Percentiles rank a stretch among this genome's conserved stretches.
These are phyloP conservation scores for Suhomyces bribrorum DNA, from an alignment of 1,139 yeast species.

Conservation along the genomic window DNA sequence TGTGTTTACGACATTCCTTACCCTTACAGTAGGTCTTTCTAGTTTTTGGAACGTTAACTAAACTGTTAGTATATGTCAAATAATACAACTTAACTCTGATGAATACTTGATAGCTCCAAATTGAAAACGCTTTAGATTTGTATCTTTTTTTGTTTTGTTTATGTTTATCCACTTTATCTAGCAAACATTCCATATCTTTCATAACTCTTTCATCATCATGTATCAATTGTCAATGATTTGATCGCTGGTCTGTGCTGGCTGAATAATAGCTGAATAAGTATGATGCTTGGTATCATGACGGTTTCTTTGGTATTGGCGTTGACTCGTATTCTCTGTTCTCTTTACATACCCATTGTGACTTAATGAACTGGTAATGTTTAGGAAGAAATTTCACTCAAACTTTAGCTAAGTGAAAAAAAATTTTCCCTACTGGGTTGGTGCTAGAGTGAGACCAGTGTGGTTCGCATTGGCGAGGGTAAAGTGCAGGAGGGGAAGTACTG, in stretches of 20 bases:
- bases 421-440: conserved; percentile 13
- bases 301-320: neutral
- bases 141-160: no score
- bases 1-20: conserved; percentile 98
- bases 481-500: conserved; percentile 5
- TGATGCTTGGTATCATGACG: neutral
- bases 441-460: neutral
- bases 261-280: no score
- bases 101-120: no score
- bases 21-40: conserved; percentile 99
- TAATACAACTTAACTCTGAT: no score
- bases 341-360: conserved; percentile 40
- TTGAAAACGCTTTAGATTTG: no score
- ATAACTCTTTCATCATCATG: no score
- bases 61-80: conserved; percentile 31
- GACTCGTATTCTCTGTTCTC: neutral
- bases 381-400: conserved; percentile 15
- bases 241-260: neutral
- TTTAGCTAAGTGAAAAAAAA: conserved; percentile 14
- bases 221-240: no score
- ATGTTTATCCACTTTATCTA: no score
- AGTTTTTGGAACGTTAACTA: conserved; percentile 99
- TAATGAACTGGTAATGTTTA: conserved; percentile 21
- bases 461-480: neutral
- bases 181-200: no score